phyloP scores from a whole-genome alignment of 1,139 yeast genomes.

The Suhomyces wounanorum region DNA sequence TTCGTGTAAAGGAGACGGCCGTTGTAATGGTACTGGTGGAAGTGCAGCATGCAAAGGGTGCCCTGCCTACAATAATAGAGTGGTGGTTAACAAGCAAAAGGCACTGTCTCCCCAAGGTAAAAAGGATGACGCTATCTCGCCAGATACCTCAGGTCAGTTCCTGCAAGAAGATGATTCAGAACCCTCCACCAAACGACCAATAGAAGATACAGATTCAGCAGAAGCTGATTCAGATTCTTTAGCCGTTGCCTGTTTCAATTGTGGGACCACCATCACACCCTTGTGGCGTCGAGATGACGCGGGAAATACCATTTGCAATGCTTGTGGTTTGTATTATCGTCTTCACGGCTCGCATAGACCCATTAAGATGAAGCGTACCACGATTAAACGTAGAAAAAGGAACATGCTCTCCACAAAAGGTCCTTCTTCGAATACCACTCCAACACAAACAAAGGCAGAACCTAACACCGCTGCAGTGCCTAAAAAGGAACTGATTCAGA shows the following conservation, averaged over 20 bases:
- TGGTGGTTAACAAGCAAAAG: constrained; percentile 32
- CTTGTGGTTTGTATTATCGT: constrained; percentile 80
- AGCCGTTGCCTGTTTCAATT: constrained; percentile 77
- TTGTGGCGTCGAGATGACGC: constrained; percentile 82
- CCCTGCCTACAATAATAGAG: constrained; percentile 77
- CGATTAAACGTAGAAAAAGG: constrained; percentile 75
- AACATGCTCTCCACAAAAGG: constrained; percentile 20
- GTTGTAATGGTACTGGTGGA: constrained; percentile 88
- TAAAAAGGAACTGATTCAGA: background rate
- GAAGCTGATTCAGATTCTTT: constrained; percentile 39
- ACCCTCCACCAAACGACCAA: background rate
- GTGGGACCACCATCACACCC: constrained; percentile 84
- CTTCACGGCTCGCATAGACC: constrained; percentile 83
- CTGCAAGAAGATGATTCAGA: constrained; percentile 7
- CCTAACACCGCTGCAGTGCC: background rate
- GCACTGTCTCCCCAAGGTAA: constrained; percentile 2
- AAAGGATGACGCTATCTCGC: constrained; percentile 1
- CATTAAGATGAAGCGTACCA: constrained; percentile 67
- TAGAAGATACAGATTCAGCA: constrained; percentile 12
- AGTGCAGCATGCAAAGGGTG: constrained; percentile 78
- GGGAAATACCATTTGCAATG: constrained; percentile 84
- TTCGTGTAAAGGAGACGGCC: constrained; percentile 79
- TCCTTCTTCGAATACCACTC: background rate
- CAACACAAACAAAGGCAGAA: constrained; percentile 1
- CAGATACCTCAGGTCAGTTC: constrained; percentile 7